Conservation (phyloP, 352 stramenopile genomes). For the Peronospora farinosa region DNA sequence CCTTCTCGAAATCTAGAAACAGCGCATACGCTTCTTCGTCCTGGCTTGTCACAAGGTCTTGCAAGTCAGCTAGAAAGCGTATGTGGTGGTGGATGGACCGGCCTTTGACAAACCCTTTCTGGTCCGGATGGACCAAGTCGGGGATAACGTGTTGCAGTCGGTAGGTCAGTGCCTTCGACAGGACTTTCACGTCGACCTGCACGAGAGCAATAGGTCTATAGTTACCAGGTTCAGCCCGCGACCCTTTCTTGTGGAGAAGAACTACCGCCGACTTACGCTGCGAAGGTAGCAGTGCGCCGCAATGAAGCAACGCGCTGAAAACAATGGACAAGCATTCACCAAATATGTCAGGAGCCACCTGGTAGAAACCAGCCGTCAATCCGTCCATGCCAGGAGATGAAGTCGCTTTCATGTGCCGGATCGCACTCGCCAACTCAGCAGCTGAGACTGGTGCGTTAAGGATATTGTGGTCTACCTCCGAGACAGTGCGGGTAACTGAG, state of each 20-base stretch:
- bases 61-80: not conserved
- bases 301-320: not conserved
- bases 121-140: not conserved
- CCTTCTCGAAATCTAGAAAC: not conserved
- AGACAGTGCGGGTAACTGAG: not conserved
- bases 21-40: not conserved
- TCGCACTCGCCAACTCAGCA: not conserved
- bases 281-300: not conserved
- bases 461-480: not conserved
- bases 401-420: not conserved
- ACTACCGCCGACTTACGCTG: not conserved
- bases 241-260: conserved; percentile 9
- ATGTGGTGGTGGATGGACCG: not conserved
- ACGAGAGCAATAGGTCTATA: conserved; percentile 8
- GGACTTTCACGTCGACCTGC: conserved; percentile 5
- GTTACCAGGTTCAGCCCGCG: conserved; percentile 3
- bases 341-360: not conserved
- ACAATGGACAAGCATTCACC: not conserved
- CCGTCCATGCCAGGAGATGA: not conserved
- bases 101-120: not conserved
- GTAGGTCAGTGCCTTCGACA: not conserved
- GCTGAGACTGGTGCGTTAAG: not conserved
- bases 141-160: not conserved
- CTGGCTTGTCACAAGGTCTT: not conserved
- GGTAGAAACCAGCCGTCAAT: not conserved